These are phyloP conservation scores for Saksenaea vasiformis DNA, from an alignment of 371 early-diverging fungal genomes.

Conservation along the genomic window DNA sequence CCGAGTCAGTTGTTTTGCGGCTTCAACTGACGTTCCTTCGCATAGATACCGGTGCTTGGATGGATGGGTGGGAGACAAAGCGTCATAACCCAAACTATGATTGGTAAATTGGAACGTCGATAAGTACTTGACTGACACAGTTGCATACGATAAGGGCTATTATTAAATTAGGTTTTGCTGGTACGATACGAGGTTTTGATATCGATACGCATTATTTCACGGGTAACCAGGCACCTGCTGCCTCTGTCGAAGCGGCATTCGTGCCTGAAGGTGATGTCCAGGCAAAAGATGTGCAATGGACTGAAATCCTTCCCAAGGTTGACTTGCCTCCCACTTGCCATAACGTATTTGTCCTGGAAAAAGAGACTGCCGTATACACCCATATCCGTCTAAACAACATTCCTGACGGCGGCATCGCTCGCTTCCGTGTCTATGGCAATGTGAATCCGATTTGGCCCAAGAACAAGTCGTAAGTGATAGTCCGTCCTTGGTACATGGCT, in stretches of 20 bases:
- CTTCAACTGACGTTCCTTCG: background rate
- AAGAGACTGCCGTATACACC: conserved; percentile 58
- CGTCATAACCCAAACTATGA: conserved; percentile 83
- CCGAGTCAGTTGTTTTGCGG: background rate
- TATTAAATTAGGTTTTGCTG: conserved; percentile 84
- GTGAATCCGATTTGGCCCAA: conserved; percentile 71
- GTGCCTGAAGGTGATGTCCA: conserved; percentile 46
- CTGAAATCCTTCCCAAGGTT: conserved; percentile 71
- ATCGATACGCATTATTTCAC: conserved; percentile 88
- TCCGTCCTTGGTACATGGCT: background rate
- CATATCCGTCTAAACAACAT: conserved; percentile 82
- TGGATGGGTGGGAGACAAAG: conserved; percentile 92
- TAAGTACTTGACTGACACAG: background rate
- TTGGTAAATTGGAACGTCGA: conserved; percentile 49
- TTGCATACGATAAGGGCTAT: conserved; percentile 48
- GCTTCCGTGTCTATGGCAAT: conserved; percentile 86
- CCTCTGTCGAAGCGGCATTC: conserved; percentile 73
- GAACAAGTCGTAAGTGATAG: conserved; percentile 40
- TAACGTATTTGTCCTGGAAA: conserved; percentile 67
- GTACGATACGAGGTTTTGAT: conserved; percentile 82
- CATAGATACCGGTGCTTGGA: conserved; percentile 72
- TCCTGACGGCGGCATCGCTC: conserved; percentile 92
- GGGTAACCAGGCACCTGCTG: conserved; percentile 84
- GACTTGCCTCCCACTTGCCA: conserved; percentile 65
- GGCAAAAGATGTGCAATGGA: conserved; percentile 65